phyloP scores from a whole-genome alignment of 2,329 filamentous ascomycete genomes.

The Drechslerella coelobrocha region DNA sequence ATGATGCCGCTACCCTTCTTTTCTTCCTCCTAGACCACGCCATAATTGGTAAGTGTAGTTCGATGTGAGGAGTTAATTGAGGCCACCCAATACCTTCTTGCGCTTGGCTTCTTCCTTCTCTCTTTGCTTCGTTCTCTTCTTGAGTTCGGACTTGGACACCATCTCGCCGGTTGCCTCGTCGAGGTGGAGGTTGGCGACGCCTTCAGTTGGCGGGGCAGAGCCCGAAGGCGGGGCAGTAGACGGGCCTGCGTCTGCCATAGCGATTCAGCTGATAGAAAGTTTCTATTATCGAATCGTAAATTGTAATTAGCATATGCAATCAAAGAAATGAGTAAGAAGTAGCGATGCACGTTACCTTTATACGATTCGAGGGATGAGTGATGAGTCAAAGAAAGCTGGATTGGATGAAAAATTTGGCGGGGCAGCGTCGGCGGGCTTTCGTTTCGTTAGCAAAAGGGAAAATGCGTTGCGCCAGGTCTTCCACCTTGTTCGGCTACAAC shows the following conservation, averaged over 20 bases:
- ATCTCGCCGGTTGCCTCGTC: constrained; percentile 93
- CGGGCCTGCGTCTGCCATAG: constrained; percentile 51
- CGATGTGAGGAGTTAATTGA: not conserved
- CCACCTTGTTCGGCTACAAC: constrained; percentile 4
- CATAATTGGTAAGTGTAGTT: not conserved
- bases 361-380: no score
- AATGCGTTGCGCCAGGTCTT: not conserved
- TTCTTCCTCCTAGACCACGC: constrained; percentile 21
- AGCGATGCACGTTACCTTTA: constrained; percentile 6
- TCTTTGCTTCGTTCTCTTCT: constrained; percentile 93
- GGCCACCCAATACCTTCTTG: constrained; percentile 69
- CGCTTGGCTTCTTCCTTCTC: constrained; percentile 70
- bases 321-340: not conserved
- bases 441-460: not conserved
- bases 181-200: constrained; percentile 72
- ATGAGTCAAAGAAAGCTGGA: constrained; percentile 29
- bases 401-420: constrained; percentile 37
- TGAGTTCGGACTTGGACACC: constrained; percentile 84
- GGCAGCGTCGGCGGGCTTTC: constrained; percentile 6
- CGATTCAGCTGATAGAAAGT: not conserved
- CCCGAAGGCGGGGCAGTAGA: constrained; percentile 62
- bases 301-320: not conserved
- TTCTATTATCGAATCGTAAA: not conserved
- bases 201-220: constrained; percentile 51
- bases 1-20: constrained; percentile 38